Evolutionary conservation across 257 asterid genomes (phyloP), one percentile per base, ranked within the genome.

Genomic region (Solanum lycopersicoides): DNA sequence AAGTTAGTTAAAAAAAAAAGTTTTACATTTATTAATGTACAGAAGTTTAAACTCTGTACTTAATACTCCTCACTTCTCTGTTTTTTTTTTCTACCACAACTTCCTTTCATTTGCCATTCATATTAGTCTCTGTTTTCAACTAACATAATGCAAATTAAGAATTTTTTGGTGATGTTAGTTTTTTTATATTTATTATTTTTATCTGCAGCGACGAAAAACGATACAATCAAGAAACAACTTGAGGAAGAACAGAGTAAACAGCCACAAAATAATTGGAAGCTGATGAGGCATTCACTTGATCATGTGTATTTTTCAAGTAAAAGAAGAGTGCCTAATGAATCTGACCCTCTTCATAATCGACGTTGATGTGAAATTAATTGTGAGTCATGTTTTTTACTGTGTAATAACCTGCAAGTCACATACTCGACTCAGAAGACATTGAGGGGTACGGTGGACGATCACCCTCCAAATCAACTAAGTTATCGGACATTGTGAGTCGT

Each of bases 321-420:
- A 86, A 92, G 94, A 76, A 89, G 88, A 86, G 92, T 92, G 30
- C 94, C 94, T 7, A 89, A 92, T 86, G 92, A 89, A 68, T 88
- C 94, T 9, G 94, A 90, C 89, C 94, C 94, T n/a, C 91, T 89
- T 66, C 91, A 89, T 87, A 89, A 89, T 71, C 89, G 60, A 53
- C 60, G 91, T 56, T 34, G 30, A 20, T 73, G 44, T 35, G 42
- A 72, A 32, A 32, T 71, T 71, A 32, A 16, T 32, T 32, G 42
- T 71, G 11, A 71, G 80, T 35, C 5, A 10, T 37, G 12, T 56
- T 7, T 53, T 18, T 18, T 53, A 50, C 9, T 2, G 63, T 16
- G 63, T 53, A 53, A 53, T 18, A 53, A n/a, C 1, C 10, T 53
- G 21, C 4, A 1, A 53, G 18, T 0, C n/a, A 6, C n/a, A 18